These are phyloP conservation scores for Heliosperma pusillum DNA, from an alignment of 148 eudicot genomes.

Conservation along the genomic window DNA sequence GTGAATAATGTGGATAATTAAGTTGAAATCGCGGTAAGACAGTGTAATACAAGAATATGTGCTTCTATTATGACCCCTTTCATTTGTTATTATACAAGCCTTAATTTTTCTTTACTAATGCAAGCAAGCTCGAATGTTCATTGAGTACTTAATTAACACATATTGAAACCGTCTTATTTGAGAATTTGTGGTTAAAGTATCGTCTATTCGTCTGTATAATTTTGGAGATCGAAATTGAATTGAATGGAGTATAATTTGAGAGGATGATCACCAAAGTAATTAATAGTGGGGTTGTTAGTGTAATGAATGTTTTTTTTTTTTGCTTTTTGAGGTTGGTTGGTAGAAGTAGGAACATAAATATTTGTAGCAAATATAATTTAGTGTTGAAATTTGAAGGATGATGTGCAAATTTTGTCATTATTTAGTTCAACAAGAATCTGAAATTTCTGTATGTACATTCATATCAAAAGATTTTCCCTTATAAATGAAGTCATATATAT, in stretches of 20 bases:
- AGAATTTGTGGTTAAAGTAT: neutral
- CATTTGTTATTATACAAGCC: neutral
- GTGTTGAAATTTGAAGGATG: neutral
- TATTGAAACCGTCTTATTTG: neutral
- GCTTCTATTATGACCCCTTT: too few species aligned
- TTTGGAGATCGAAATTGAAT: neutral
- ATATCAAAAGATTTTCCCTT: neutral
- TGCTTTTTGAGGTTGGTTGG: constrained; percentile 22
- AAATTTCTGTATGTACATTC: neutral
- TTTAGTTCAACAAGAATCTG: constrained; percentile 8
- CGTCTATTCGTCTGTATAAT: too few species aligned
- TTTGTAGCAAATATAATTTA: neutral
- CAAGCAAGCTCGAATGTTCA: too few species aligned
- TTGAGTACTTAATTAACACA: too few species aligned
- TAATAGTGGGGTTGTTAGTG: constrained; percentile 33
- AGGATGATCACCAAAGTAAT: constrained; percentile 23
- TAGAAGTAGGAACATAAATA: constrained; percentile 23
- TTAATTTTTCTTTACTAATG: neutral
- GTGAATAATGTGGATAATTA: neutral
- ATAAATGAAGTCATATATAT: neutral
- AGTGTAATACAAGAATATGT: neutral
- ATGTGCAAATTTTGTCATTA: neutral
- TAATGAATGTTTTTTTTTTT: constrained; percentile 27
- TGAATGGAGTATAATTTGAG: constrained; percentile 14
- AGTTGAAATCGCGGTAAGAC: neutral